Evolutionary conservation across 163 green algal genomes (phyloP).

Genomic region (Coccomyxa subellipsoidea): DNA sequence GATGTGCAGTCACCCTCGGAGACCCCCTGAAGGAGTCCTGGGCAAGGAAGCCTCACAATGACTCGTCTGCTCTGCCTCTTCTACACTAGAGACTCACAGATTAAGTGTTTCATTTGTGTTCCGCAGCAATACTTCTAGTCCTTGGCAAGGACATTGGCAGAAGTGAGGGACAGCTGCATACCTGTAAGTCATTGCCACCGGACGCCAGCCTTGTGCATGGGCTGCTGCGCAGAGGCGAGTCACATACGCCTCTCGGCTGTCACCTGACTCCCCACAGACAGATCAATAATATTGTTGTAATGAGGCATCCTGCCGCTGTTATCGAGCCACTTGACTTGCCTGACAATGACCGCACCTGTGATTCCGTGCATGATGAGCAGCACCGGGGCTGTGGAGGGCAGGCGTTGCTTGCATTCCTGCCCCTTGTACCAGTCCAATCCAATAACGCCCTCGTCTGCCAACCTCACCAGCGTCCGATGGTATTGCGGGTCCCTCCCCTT

Average conservation of each 20-base stretch:
- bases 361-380: conserved; percentile 1
- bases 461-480: neutral
- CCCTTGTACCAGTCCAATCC: neutral
- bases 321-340: too few species aligned
- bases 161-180: neutral
- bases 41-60: too few species aligned
- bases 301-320: too few species aligned
- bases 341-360: neutral
- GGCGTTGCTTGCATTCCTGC: neutral
- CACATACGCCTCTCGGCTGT: neutral
- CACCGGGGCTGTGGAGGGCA: neutral
- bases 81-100: too few species aligned
- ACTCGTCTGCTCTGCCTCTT: too few species aligned
- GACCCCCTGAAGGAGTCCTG: too few species aligned
- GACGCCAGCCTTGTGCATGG: neutral
- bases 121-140: too few species aligned
- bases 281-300: too few species aligned
- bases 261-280: neutral
- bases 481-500: neutral
- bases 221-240: neutral
- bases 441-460: neutral
- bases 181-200: neutral
- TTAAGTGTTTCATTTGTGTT: too few species aligned
- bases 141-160: too few species aligned
- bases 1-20: too few species aligned